Conservation (phyloP, 768 basidiomycete species). For the Tylopilus subfusipes region DNA sequence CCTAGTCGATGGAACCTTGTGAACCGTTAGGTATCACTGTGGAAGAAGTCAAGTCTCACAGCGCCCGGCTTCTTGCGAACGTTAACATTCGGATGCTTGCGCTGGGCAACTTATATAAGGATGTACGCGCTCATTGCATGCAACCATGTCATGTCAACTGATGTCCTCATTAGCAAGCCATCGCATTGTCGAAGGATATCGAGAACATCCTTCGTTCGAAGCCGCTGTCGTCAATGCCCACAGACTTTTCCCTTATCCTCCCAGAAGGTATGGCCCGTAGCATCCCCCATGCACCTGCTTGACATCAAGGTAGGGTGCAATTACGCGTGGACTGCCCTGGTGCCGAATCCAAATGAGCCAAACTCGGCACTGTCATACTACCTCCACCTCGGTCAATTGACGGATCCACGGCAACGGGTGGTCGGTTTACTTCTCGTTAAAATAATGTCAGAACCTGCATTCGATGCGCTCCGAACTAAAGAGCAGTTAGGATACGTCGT, state of each 20-base stretch:
- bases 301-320: conserved; percentile 55
- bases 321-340: conserved; percentile 56
- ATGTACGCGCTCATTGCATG: conserved; percentile 46
- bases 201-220: conserved; percentile 62
- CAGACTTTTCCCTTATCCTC: conserved; percentile 55
- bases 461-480: conserved; percentile 86
- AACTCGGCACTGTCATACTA: conserved; percentile 89
- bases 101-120: conserved; percentile 79
- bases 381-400: conserved; percentile 68
- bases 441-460: conserved; percentile 87
- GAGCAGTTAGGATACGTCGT: conserved; percentile 97
- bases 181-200: conserved; percentile 63
- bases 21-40: conserved; percentile 56
- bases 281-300: neutral
- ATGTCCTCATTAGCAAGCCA: conserved; percentile 58
- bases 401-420: conserved; percentile 63
- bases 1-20: neutral
- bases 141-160: neutral
- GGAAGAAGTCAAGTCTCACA: conserved; percentile 67
- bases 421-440: conserved; percentile 70
- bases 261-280: conserved; percentile 52
- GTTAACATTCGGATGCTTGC: conserved; percentile 71
- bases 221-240: conserved; percentile 39
- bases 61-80: conserved; percentile 53
- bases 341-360: conserved; percentile 80